Conservation (phyloP, 1,139 yeast species). For the Lodderomyces orthopsilosis region DNA sequence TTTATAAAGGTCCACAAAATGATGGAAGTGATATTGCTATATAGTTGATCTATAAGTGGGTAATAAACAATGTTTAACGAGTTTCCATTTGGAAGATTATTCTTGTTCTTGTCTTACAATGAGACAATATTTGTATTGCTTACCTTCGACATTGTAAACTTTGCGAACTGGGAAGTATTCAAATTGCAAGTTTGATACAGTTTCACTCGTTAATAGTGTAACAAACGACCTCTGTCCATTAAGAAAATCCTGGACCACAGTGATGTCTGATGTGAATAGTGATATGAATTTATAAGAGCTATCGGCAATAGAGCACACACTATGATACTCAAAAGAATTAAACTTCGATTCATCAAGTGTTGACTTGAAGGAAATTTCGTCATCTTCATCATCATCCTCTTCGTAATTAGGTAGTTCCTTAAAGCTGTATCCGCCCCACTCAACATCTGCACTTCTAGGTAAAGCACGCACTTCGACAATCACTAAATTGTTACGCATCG, state of each 20-base stretch:
- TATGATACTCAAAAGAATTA: conserved; percentile 12
- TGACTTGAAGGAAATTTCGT: conserved; percentile 1
- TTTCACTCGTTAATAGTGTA: background rate
- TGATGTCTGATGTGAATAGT: conserved; percentile 19
- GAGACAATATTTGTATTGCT: conserved; percentile 20
- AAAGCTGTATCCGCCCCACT: conserved; percentile 70
- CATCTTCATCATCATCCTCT: conserved; percentile 35
- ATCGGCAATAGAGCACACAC: conserved; percentile 14
- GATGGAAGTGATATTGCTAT: conserved; percentile 19
- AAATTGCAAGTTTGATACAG: conserved; percentile 1
- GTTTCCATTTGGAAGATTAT: too few species aligned
- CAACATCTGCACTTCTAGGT: conserved; percentile 71
- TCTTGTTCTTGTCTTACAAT: conserved; percentile 20
- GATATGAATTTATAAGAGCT: conserved; percentile 11
- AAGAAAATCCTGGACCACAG: conserved; percentile 10
- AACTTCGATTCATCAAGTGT: background rate
- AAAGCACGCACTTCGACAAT: conserved; percentile 59
- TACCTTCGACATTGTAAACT: conserved; percentile 21
- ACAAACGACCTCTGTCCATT: background rate
- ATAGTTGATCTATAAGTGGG: conserved; percentile 3
- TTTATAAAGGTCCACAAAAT: conserved; percentile 37
- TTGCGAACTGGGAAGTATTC: conserved; percentile 29
- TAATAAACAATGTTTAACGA: background rate
- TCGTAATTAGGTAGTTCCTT: conserved; percentile 38
- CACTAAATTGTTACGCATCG: conserved; percentile 27